A percentile compares a stretch with the other conserved stretches of the same genome.
phyloP scores from a whole-genome alignment of 1,139 yeast genomes.

The Taiozyma sp. region DNA sequence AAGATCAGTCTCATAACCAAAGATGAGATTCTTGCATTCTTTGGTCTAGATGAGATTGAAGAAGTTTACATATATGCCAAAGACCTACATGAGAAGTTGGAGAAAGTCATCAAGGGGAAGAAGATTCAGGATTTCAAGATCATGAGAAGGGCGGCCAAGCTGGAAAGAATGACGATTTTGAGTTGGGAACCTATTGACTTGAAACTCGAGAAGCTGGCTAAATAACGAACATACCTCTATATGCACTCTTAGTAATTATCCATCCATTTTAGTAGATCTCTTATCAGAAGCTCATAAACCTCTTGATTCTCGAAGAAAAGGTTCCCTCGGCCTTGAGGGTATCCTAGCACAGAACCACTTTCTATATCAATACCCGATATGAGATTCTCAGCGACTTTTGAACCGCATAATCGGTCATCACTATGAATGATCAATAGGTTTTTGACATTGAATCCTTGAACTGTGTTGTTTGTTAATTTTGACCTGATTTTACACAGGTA shows the following conservation, averaged over 20 bases:
- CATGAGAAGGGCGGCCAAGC: slow-evolving; percentile 8
- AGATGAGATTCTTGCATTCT: slow-evolving; percentile 10
- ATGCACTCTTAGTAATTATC: background rate
- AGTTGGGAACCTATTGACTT: slow-evolving; percentile 13
- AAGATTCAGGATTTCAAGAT: slow-evolving; percentile 4
- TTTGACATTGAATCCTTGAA: slow-evolving; percentile 8
- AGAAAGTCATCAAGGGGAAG: slow-evolving; percentile 2
- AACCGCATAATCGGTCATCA: slow-evolving; percentile 10
- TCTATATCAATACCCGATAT: slow-evolving; percentile 10
- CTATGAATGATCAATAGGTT: slow-evolving; percentile 14
- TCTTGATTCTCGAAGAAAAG: slow-evolving; percentile 15
- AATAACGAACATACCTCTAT: background rate
- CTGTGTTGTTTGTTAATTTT: slow-evolving; percentile 2
- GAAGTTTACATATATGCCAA: slow-evolving; percentile 11
- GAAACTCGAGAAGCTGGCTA: background rate
- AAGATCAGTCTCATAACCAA: slow-evolving; percentile 5
- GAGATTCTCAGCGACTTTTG: slow-evolving; percentile 4
- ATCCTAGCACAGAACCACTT: slow-evolving; percentile 7
- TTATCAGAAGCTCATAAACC: slow-evolving; percentile 10
- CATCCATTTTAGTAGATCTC: slow-evolving; percentile 17
- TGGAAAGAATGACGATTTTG: slow-evolving; percentile 3
- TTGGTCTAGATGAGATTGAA: slow-evolving; percentile 15
- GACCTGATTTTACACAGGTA: background rate
- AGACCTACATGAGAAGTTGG: slow-evolving; percentile 4
- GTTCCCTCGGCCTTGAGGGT: slow-evolving; percentile 10